phyloP scores from a whole-genome alignment of 805 yeast genomes.

The Nakazawaea ambrosiae region DNA sequence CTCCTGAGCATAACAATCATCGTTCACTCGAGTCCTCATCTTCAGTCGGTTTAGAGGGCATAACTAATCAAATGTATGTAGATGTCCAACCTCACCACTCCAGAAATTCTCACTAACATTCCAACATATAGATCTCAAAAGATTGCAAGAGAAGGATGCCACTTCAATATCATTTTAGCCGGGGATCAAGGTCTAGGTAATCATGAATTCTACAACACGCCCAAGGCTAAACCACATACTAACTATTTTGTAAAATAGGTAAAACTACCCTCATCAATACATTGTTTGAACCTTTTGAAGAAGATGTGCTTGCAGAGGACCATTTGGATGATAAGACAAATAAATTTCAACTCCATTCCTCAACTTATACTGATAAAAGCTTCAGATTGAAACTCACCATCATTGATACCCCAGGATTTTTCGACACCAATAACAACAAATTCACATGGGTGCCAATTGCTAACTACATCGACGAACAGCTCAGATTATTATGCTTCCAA shows the following conservation, averaged over 20 bases:
- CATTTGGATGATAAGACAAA: constrained; percentile 28
- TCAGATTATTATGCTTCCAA: constrained; percentile 54
- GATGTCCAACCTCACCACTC: neutral
- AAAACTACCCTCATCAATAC: constrained; percentile 79
- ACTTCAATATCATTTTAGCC: constrained; percentile 74
- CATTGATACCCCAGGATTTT: constrained; percentile 76
- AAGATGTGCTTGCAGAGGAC: constrained; percentile 30
- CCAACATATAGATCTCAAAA: constrained; percentile 47
- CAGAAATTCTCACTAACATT: neutral
- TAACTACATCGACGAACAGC: constrained; percentile 75
- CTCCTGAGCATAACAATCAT: too few relatives aligned
- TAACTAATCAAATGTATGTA: constrained; percentile 3
- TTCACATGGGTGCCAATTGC: constrained; percentile 64
- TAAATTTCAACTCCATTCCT: constrained; percentile 27
- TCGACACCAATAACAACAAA: constrained; percentile 58
- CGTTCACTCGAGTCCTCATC: too few relatives aligned
- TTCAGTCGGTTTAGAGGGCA: neutral
- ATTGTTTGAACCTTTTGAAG: constrained; percentile 58
- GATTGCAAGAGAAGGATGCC: constrained; percentile 66
- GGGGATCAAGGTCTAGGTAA: constrained; percentile 89
- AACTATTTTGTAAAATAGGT: too few relatives aligned
- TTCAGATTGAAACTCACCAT: constrained; percentile 54
- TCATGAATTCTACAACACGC: too few relatives aligned
- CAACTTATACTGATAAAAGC: constrained; percentile 52
- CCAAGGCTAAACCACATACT: too few relatives aligned